These are phyloP conservation scores for Talaromyces borbonicus DNA, from an alignment of 495 filamentous ascomycete species.

Conservation along the genomic window DNA sequence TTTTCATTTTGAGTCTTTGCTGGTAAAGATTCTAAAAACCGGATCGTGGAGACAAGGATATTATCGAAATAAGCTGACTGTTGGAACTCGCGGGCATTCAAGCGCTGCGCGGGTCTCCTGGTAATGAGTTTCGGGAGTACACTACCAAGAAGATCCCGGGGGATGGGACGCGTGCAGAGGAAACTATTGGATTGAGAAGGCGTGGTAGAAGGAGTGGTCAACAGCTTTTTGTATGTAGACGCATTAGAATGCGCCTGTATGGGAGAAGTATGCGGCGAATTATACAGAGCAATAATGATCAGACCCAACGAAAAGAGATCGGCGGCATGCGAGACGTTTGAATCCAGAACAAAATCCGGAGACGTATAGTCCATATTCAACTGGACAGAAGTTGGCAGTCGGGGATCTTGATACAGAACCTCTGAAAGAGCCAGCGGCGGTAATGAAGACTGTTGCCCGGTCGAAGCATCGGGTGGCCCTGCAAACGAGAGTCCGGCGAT, in stretches of 20 bases:
- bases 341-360: slow-evolving; percentile 87
- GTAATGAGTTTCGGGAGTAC: slow-evolving; percentile 80
- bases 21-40: slow-evolving; percentile 82
- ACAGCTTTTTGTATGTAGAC: slow-evolving; percentile 71
- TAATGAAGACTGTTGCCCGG: slow-evolving; percentile 56
- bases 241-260: slow-evolving; percentile 68
- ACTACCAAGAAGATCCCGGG: slow-evolving; percentile 60
- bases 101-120: slow-evolving; percentile 70
- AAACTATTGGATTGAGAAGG: slow-evolving; percentile 76
- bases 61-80: slow-evolving; percentile 93
- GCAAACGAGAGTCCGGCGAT: slow-evolving; percentile 88
- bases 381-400: slow-evolving; percentile 74
- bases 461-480: slow-evolving; percentile 60
- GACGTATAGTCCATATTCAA: slow-evolving; percentile 87
- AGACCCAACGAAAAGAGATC: slow-evolving; percentile 93
- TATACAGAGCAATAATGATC: slow-evolving; percentile 82
- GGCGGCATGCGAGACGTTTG: slow-evolving; percentile 63
- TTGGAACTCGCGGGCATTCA: slow-evolving; percentile 88
- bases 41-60: slow-evolving; percentile 87
- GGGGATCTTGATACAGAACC: slow-evolving; percentile 73
- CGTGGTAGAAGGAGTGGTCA: slow-evolving; percentile 62
- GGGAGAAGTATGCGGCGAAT: slow-evolving; percentile 81
- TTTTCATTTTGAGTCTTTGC: slow-evolving; percentile 90
- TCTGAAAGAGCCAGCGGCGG: slow-evolving; percentile 72
- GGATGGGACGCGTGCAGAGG: slow-evolving; percentile 65